Base-by-base conservation (phyloP, 1,139 yeast species). In the Yamadazyma membranifaciens region DNA sequence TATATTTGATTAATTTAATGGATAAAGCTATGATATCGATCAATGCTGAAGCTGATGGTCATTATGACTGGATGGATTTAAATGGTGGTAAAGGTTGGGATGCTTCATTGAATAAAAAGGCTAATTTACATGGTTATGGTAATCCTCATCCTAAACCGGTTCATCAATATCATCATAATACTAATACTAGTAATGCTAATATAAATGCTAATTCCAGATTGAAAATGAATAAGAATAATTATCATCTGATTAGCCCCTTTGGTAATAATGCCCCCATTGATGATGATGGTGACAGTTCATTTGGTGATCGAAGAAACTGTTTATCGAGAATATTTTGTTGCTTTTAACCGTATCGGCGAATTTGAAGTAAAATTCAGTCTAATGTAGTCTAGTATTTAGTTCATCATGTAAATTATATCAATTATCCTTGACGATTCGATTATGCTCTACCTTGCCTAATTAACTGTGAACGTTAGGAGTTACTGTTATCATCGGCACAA, bases 61-160 rank as follows among this genome's bases (percentile, higher is more conserved):
- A 82, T 54, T 85, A 83, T 54, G 94, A 85, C 59, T 85, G 94
- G 94, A 83, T 84, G 91, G 82, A 81, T 52, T 65, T 85, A 50
- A 85, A 85, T 55, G 82, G 82, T 36, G 94, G 94, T 40, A 77
- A 78, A 56, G 94, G 94, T 32, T 85, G 92, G 92, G 94, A 85
- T 63, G 78, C 85, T 22, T 69, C 85, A 5, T 78, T 84, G 48
- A 85, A 84, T 59, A 85, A 83, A 58, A 85, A 84, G 60, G 88
- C 92, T 42, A 85, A 85, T 52, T 63, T 85, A 45, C 92, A 85
- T 61, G 94, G 94, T 10, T 85, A 85, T 57, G 87, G 87, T 4
- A 81, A 81, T 51, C 87, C 87, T 29, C 80, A 76, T 47, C 81
- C 84, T 30, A 36, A 37, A 38, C 47, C 41, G 12, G 38, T 26